Percentiles rank a stretch among this genome's conserved stretches.
Conservation (phyloP, 1,284 basidiomycete species). For the Psilocybe mexicana region DNA sequence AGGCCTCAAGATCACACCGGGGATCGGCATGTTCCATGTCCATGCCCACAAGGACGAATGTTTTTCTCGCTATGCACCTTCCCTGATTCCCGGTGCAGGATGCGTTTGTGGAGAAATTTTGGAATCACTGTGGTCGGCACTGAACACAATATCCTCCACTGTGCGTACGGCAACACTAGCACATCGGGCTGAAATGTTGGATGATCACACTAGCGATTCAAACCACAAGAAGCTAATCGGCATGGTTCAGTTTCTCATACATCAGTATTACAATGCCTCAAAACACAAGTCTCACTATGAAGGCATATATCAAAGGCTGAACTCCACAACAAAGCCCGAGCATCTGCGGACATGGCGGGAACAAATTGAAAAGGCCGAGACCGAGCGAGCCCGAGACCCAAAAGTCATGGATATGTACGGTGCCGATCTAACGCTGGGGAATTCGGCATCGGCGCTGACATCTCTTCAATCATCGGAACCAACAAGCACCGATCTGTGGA, state of each 20-base stretch:
- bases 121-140: constrained; percentile 12
- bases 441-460: not conserved
- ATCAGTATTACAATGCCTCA: not conserved
- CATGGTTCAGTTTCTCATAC: not conserved
- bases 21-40: constrained; percentile 26
- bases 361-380: constrained; percentile 1
- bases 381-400: not conserved
- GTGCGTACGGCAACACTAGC: constrained; percentile 19
- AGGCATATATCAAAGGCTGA: not conserved
- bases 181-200: constrained; percentile 17
- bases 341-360: not conserved
- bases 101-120: constrained; percentile 12
- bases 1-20: not conserved
- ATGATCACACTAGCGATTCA: constrained; percentile 19
- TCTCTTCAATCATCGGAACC: not conserved
- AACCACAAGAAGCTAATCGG: constrained; percentile 12
- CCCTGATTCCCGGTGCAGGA: constrained; percentile 19
- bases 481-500: not conserved
- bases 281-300: not conserved
- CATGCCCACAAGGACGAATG: constrained; percentile 25
- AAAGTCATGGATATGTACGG: constrained; percentile 11
- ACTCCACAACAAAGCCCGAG: not conserved
- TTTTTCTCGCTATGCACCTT: constrained; percentile 18
- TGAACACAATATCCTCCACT: constrained; percentile 12
- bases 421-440: not conserved